These are phyloP conservation scores for Monascus ruber DNA, from an alignment of 2,329 filamentous ascomycete species.

Conservation along the genomic window DNA sequence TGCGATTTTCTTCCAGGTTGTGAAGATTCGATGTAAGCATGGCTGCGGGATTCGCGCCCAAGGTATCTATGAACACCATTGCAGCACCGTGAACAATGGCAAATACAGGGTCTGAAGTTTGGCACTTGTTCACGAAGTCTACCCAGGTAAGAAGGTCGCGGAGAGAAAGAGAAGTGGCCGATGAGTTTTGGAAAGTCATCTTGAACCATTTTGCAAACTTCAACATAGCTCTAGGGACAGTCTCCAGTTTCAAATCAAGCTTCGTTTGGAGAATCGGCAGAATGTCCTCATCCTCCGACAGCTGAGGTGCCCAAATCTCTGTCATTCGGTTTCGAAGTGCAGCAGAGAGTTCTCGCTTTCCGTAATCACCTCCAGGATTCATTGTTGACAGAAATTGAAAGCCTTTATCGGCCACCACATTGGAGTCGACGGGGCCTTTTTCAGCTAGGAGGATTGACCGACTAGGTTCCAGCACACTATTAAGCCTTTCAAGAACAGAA, in stretches of 20 bases:
- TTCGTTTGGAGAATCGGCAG: constrained; percentile 76
- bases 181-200: constrained; percentile 61
- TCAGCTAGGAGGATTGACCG: constrained; percentile 82
- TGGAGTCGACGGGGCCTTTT: constrained; percentile 76
- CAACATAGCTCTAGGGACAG: constrained; percentile 60
- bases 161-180: constrained; percentile 71
- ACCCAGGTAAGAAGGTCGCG: constrained; percentile 90
- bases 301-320: constrained; percentile 91
- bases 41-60: constrained; percentile 89
- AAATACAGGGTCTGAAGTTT: constrained; percentile 37
- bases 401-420: constrained; percentile 60
- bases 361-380: constrained; percentile 98
- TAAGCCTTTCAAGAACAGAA: constrained; percentile 88
- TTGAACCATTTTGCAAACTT: constrained; percentile 92
- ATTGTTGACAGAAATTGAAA: constrained; percentile 98
- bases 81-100: constrained; percentile 72
- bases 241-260: constrained; percentile 44
- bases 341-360: constrained; percentile 92
- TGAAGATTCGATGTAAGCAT: constrained; percentile 62
- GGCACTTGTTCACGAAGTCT: constrained; percentile 69
- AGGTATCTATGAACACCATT: constrained; percentile 89
- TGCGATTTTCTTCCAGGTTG: constrained; percentile 59
- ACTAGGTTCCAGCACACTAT: constrained; percentile 87
- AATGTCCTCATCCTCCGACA: constrained; percentile 77
- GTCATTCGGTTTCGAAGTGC: constrained; percentile 94